Evolutionary conservation across 257 asterid species (phyloP), one percentile per base, ranked within the genome.

Genomic region (Solanum piurae): DNA sequence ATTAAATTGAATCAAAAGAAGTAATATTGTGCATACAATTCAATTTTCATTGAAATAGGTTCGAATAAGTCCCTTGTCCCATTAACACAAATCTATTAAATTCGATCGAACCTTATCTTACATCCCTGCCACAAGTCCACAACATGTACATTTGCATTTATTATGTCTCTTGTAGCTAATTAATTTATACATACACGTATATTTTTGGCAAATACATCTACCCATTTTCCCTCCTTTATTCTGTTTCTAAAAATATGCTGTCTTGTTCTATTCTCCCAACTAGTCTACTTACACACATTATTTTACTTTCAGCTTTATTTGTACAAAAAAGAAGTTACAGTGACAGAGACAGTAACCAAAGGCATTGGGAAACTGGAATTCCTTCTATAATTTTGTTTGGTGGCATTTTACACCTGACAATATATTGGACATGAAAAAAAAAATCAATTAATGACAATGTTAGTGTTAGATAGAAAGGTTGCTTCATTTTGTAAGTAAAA

Each of bases 171-270:
- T 38, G 66, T 18, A 58, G 69, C 71, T 80, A 40, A 87, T 69
- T 87, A 12, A 64, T n/a, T 25, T 64, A n/a, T 44, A 46, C 80
- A 52, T 74, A 64, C 58, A 58, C 72, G 88, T 66, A 74, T 89
- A 84, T 72, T 79, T 85, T 27, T 37, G 88, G 89, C 40, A 84
- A 87, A 89, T 77, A 44, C 76, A 88, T 21, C 84, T 86, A 33
- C 76, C 31, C 31, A 38, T 38, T 87, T 73, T 27, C 73, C 34
- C 42, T 73, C 72, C 83, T 36, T 42, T 76, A 49, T 85, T 36
- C 72, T 83, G 75, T 29, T 55, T 83, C 83, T 29, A 82, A 82
- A 40, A 82, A 82, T 33, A 49, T 82, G 44, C 44, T 82, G 31
- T 31, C 86, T 82, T 82, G 86, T 82, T 82, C 71, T 82, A 82